Base-by-base conservation (phyloP, 768 basidiomycete genomes). In the Tricholoma terreum region DNA sequence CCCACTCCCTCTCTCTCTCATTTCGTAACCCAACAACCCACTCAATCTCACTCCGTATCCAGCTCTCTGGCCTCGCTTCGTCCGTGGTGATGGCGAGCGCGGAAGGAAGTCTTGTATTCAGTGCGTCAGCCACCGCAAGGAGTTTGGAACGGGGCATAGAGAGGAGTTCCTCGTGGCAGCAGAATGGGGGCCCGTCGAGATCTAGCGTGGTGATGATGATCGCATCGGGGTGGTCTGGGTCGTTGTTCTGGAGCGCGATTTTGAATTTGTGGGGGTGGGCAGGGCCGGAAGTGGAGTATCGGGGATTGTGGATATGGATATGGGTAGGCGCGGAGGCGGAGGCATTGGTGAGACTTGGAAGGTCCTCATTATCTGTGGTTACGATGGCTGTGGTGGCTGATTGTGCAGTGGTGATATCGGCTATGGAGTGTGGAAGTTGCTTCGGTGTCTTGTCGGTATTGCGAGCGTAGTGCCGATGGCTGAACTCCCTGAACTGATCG, bases 101-200 rank as follows among this genome's bases (percentile, higher is more conserved):
- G 42, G 55, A 64, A 2, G 88, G 87, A 1, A 89, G 74, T 35
- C 78, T 79, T 12, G 64, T 72, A 66, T 90, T 90, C 46, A 90
- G 76, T 8, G 73, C 61, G 14, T 63, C 60, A 4, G 85, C 87
- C 14, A 85, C 85, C 0, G 55, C 67, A 46, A 84, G 65, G 43
- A 90, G 81, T 57, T 81, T 74, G 1, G 67, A 45, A 40, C 80
- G 81, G 3, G 79, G 63, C 88, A 90, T 89, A 1, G 80, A 77
- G 54, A 88, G 64, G 40, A 89, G 77, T 61, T 90, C 87, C 58
- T 87, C 85, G 65, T 90, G 86, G 68, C 86, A 88, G 70, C 85
- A 86, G 71, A 89, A 90, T 0, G 87, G 87, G 10, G 80, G 73
- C 21, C 68, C 69, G 40, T 78, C 73, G 11, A 90, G 75, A 34